A percentile compares a stretch with the other conserved stretches of the same genome.
phyloP scores from a whole-genome alignment of 208 protist genomes.

The Leishmania amazonensis region DNA sequence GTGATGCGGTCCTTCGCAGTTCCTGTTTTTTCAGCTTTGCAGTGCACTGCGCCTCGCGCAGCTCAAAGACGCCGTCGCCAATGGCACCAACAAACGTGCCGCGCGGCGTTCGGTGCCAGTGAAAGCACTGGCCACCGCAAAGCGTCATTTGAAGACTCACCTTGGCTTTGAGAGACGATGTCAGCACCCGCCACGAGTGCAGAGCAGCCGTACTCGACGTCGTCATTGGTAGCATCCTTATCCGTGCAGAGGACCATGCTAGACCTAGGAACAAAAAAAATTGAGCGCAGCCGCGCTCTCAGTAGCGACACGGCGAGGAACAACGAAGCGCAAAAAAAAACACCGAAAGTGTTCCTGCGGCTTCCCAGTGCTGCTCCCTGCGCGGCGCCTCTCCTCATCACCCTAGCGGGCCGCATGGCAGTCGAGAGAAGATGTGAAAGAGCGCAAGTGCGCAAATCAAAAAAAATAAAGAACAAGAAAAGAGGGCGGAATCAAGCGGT shows the following conservation, averaged over 20 bases:
- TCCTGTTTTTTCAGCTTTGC: background rate
- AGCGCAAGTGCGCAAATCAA: background rate
- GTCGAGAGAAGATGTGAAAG: background rate
- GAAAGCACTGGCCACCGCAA: constrained; percentile 81
- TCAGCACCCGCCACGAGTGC: constrained; percentile 36
- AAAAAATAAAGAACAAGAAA: background rate
- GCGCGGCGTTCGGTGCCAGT: constrained; percentile 52
- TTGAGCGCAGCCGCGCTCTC: background rate
- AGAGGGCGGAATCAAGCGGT: background rate
- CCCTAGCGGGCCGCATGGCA: background rate
- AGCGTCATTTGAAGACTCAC: constrained; percentile 62
- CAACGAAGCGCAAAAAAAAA: background rate
- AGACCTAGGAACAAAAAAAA: background rate
- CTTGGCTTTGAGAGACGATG: constrained; percentile 24
- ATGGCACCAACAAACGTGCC: constrained; percentile 61
- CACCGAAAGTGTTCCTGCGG: background rate
- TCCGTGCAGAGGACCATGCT: background rate
- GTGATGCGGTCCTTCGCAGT: background rate
- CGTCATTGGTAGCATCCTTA: background rate
- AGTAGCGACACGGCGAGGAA: background rate
- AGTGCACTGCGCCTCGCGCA: constrained; percentile 28
- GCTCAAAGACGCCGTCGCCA: constrained; percentile 45
- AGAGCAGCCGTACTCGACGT: too few species aligned
- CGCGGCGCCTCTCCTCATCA: background rate
- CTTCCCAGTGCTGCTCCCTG: background rate